These are phyloP conservation scores for Podaxis sp. DNA, from an alignment of 768 basidiomycete species.

Conservation along the genomic window DNA sequence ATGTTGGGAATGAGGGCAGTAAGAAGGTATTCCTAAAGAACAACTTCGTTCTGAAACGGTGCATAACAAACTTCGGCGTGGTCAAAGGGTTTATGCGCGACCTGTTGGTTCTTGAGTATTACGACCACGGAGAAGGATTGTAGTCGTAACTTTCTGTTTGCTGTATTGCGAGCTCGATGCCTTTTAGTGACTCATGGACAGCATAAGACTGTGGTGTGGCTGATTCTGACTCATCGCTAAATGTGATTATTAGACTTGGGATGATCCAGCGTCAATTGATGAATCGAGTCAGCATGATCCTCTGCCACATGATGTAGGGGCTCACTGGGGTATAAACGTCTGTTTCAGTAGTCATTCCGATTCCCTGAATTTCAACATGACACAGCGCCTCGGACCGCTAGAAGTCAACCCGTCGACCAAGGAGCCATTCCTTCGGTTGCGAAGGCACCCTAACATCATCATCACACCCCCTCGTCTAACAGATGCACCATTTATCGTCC, in stretches of 20 bases:
- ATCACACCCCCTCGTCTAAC: conserved; percentile 55
- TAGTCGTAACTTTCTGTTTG: not conserved
- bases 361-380: not conserved
- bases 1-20: conserved; percentile 58
- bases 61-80: conserved; percentile 36
- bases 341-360: not conserved
- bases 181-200: not conserved
- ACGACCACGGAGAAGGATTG: not conserved
- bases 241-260: not conserved
- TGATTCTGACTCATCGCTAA: too few relatives aligned
- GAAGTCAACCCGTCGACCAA: conserved; percentile 33
- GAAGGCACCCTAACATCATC: conserved; percentile 51
- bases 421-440: conserved; percentile 51
- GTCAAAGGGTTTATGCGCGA: conserved; percentile 37
- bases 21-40: conserved; percentile 67
- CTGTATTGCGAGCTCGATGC: not conserved
- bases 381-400: conserved; percentile 22
- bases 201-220: not conserved
- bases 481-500: conserved; percentile 35
- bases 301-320: not conserved
- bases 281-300: not conserved
- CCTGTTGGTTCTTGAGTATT: conserved; percentile 33
- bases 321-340: not conserved
- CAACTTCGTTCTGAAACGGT: conserved; percentile 46
- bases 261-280: not conserved